Evolutionary conservation across 805 yeast genomes (phyloP), one percentile per base, ranked within the genome.

Genomic region (Candida hungchunana): DNA sequence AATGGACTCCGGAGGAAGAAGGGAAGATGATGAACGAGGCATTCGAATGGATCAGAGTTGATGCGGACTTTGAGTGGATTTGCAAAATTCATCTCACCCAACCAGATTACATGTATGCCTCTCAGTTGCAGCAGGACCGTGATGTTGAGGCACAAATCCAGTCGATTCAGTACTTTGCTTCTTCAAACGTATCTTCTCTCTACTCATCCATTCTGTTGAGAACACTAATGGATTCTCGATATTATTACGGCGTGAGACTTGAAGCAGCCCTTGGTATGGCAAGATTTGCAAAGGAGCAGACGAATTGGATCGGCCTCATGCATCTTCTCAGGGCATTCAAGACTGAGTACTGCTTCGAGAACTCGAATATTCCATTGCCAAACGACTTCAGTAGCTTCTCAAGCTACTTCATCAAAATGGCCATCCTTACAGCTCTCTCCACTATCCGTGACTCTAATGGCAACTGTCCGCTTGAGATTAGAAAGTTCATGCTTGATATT

Each of bases 1-100:
- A 86, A 28, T 78, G 85, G 75, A 64, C 73, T 11, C 71, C 71
- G 31, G 80, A 79, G 20, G 88, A 81, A 33, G 89, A 79, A 40
- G 88, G 80, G 27, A 64, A 64, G 26, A 68, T 76, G 64, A 68
- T 75, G 16, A 78, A 76, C 49, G 97, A 90, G 50, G 96, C 96
- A 0, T 93, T 88, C 60, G 98, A 93, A 52, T 93, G 99, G 99
- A 71, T 93, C 25, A 70, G 99, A 49, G 85, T 90, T n/a, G 99
- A 93, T 62, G 89, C 97, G 0, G 99, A 93, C 58, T 84, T 82
- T 51, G 98, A 93, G 58, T 93, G 99, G 99, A 82, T 93, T 32
- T 86, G 95, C 42, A 76, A 75, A 46, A 67, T 86, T 16, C 71
- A 77, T 40, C 76, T 93, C 22, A 85, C 80, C 48, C 96, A 89